Percentiles rank a stretch among this genome's conserved stretches.
Conservation (phyloP, 2,329 filamentous ascomycete species). For the Hymenotorrendiella dingleyae region DNA sequence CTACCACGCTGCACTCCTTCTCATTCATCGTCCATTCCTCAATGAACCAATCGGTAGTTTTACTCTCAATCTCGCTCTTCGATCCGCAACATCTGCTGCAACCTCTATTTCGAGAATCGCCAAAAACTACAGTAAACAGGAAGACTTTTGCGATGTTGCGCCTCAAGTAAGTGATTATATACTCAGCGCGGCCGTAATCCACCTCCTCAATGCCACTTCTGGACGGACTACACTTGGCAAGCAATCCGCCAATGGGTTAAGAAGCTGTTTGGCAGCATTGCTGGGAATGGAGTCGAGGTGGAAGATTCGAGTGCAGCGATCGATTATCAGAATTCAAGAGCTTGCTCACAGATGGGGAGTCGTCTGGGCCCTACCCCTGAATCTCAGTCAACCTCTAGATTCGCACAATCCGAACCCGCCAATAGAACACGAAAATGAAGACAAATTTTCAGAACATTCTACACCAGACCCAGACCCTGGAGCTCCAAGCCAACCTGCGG, state of each 20-base stretch:
- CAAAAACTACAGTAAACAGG: background rate
- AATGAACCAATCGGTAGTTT: slow-evolving; percentile 2
- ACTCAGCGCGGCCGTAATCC: slow-evolving; percentile 3
- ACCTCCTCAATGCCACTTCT: slow-evolving; percentile 7
- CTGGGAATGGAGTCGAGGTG: slow-evolving; percentile 2
- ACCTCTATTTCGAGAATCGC: slow-evolving; percentile 2
- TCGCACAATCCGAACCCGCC: background rate
- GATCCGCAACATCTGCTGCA: slow-evolving; percentile 6
- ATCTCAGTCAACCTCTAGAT: slow-evolving; percentile 2
- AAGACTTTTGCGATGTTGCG: background rate
- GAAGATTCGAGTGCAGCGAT: background rate
- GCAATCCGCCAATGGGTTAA: slow-evolving; percentile 4
- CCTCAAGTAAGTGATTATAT: slow-evolving; percentile 2
- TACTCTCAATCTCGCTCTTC: background rate
- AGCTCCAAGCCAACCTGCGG: background rate
- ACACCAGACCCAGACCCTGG: background rate
- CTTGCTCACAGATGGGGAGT: slow-evolving; percentile 6
- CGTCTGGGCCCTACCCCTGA: slow-evolving; percentile 6
- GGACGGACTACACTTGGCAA: slow-evolving; percentile 1
- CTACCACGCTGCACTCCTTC: slow-evolving; percentile 3
- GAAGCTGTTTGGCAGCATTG: slow-evolving; percentile 2
- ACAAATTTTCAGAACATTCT: background rate
- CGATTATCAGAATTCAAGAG: background rate
- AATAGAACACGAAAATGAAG: background rate
- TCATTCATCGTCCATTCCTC: slow-evolving; percentile 8